Percentiles rank a stretch among this genome's conserved stretches.
Conservation (phyloP, 768 basidiomycete genomes). For the Leucocoprinus leucothites region DNA sequence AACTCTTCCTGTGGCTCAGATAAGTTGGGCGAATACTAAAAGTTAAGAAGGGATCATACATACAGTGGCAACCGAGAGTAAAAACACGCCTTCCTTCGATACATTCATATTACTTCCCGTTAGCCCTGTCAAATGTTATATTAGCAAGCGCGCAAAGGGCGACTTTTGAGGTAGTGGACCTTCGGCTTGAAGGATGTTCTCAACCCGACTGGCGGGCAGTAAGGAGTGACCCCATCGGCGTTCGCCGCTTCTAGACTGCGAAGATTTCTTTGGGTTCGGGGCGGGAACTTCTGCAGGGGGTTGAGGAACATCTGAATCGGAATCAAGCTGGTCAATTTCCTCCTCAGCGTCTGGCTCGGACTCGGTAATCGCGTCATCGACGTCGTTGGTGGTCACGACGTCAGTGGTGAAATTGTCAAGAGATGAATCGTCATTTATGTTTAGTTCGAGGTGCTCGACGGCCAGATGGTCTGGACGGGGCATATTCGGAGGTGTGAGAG, state of each 20-base stretch:
- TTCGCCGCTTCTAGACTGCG: slow-evolving; percentile 24
- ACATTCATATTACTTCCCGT: slow-evolving; percentile 51
- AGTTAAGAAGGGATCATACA: slow-evolving; percentile 15
- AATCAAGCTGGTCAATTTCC: slow-evolving; percentile 66
- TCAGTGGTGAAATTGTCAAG: slow-evolving; percentile 8
- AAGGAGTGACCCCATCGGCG: slow-evolving; percentile 65
- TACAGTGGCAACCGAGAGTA: slow-evolving; percentile 77
- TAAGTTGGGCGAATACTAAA: slow-evolving; percentile 6
- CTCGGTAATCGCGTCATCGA: slow-evolving; percentile 25
- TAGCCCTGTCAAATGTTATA: slow-evolving; percentile 29
- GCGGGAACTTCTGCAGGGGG: slow-evolving; percentile 21
- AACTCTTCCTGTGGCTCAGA: slow-evolving; percentile 69
- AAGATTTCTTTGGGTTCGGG: slow-evolving; percentile 24
- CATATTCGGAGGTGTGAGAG: slow-evolving; percentile 6
- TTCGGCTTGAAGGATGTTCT: slow-evolving; percentile 78
- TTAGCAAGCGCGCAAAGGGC: neutral
- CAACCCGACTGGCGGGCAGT: slow-evolving; percentile 62
- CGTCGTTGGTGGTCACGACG: slow-evolving; percentile 9
- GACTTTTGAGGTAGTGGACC: slow-evolving; percentile 38
- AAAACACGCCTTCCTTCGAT: slow-evolving; percentile 73
- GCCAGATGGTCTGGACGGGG: neutral
- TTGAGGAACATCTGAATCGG: slow-evolving; percentile 45
- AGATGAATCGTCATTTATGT: neutral
- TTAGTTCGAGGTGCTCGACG: neutral
- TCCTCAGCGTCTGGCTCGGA: slow-evolving; percentile 58